Percentiles rank a stretch among this genome's conserved stretches.
These are phyloP conservation scores for Fusarium irregulare DNA, from an alignment of 2,329 filamentous ascomycete species.

Conservation along the genomic window DNA sequence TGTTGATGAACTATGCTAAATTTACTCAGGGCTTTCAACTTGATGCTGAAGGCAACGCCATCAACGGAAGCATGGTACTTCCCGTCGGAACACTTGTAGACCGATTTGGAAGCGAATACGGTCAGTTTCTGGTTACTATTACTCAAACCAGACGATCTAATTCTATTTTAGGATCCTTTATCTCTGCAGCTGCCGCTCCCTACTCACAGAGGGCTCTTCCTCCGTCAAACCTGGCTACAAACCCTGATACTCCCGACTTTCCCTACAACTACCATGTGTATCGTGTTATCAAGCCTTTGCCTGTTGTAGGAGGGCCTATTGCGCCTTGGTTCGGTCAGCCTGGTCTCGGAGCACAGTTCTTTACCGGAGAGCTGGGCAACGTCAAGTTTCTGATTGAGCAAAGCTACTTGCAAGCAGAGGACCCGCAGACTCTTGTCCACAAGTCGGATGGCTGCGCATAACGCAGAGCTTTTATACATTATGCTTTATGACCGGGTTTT, in stretches of 20 bases:
- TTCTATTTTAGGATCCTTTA: slow-evolving; percentile 45
- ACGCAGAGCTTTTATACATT: not conserved
- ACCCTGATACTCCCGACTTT: slow-evolving; percentile 46
- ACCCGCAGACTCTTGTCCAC: slow-evolving; percentile 31
- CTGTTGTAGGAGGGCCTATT: slow-evolving; percentile 58
- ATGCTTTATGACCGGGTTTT: accelerated
- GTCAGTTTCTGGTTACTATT: slow-evolving; percentile 32
- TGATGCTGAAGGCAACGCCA: slow-evolving; percentile 49
- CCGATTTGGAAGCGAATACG: slow-evolving; percentile 60
- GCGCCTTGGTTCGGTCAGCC: slow-evolving; percentile 63
- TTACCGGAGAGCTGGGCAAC: slow-evolving; percentile 46
- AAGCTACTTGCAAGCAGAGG: slow-evolving; percentile 30
- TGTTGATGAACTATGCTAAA: not conserved
- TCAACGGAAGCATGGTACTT: slow-evolving; percentile 56
- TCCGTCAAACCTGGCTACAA: slow-evolving; percentile 57
- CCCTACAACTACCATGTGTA: slow-evolving; percentile 64
- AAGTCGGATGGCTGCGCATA: slow-evolving; percentile 27
- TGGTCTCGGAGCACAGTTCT: slow-evolving; percentile 55
- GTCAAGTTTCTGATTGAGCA: slow-evolving; percentile 35
- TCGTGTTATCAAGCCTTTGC: slow-evolving; percentile 54
- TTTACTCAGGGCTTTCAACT: slow-evolving; percentile 51
- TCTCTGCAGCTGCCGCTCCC: slow-evolving; percentile 57
- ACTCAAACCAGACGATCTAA: slow-evolving; percentile 1
- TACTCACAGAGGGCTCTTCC: slow-evolving; percentile 61
- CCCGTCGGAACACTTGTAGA: slow-evolving; percentile 57